These are phyloP conservation scores for Wakefieldia striispora DNA, from an alignment of 768 basidiomycete species.

Conservation along the genomic window DNA sequence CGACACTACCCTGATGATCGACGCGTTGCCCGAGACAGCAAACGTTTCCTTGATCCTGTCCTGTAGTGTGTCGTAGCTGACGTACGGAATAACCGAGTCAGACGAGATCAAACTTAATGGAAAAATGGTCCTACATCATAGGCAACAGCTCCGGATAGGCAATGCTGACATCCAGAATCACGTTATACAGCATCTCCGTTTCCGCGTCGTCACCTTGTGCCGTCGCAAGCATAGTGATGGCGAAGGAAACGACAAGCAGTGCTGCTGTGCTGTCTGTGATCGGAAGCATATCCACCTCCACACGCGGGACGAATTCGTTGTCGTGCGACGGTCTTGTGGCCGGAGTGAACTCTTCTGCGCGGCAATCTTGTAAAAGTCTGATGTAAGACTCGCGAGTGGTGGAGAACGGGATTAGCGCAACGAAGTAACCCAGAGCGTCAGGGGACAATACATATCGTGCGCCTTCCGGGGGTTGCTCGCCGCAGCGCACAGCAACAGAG, in stretches of 20 bases:
- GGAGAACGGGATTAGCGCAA: constrained; percentile 72
- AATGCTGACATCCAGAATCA: constrained; percentile 69
- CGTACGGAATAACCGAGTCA: constrained; percentile 4
- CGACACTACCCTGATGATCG: constrained; percentile 70
- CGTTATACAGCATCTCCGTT: constrained; percentile 72
- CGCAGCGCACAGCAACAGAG: constrained; percentile 52
- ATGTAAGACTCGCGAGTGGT: constrained; percentile 55
- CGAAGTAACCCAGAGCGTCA: constrained; percentile 74
- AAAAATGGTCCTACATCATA: constrained; percentile 57
- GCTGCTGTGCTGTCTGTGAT: constrained; percentile 62
- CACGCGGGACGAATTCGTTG: constrained; percentile 46
- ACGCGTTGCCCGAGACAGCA: constrained; percentile 66
- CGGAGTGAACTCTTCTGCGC: constrained; percentile 47
- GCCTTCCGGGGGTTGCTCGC: constrained; percentile 37
- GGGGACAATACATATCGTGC: constrained; percentile 45
- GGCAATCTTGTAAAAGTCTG: constrained; percentile 60
- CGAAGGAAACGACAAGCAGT: constrained; percentile 71
- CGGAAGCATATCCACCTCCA: constrained; percentile 59
- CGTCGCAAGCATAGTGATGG: constrained; percentile 68
- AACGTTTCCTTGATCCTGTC: constrained; percentile 74
- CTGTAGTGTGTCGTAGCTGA: constrained; percentile 72
- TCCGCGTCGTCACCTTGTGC: constrained; percentile 81
- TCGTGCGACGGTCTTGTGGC: constrained; percentile 38
- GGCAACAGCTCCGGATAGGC: constrained; percentile 70
- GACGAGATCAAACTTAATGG: not conserved